These are phyloP conservation scores for Prunus davidiana DNA, from an alignment of 306 rosid genomes.

Conservation along the genomic window DNA sequence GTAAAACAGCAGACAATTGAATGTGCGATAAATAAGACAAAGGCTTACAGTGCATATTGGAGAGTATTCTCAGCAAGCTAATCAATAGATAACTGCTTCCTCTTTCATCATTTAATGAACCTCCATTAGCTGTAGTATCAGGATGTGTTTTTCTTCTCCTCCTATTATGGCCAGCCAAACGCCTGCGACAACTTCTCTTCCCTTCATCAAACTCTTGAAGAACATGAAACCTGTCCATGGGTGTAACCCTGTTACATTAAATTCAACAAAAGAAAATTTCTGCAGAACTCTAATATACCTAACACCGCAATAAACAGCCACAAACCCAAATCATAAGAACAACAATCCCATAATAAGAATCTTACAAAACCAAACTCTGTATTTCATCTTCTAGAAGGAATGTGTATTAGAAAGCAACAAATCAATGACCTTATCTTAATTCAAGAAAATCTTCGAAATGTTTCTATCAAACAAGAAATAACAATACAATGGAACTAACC, in stretches of 20 bases:
- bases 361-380: not conserved
- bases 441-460: slow-evolving; percentile 6
- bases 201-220: slow-evolving; percentile 96
- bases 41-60: slow-evolving; percentile 71
- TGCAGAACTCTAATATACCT: slow-evolving; percentile 2
- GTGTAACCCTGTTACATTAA: slow-evolving; percentile 20
- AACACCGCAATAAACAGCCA: slow-evolving; percentile 1
- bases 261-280: slow-evolving; percentile 26
- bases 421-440: not conserved
- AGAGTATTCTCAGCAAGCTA: slow-evolving; percentile 70
- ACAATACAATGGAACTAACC: slow-evolving; percentile 40
- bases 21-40: not conserved
- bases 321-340: not conserved
- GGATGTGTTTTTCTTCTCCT: slow-evolving; percentile 82
- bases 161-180: slow-evolving; percentile 84
- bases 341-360: not conserved
- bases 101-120: slow-evolving; percentile 53
- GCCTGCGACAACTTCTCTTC: slow-evolving; percentile 92
- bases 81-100: slow-evolving; percentile 64
- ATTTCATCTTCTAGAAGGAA: not conserved
- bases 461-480: slow-evolving; percentile 16
- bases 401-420: not conserved
- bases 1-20: slow-evolving; percentile 22
- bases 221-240: slow-evolving; percentile 74
- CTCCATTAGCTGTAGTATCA: slow-evolving; percentile 53